These are phyloP conservation scores for Melocanna baccifera DNA, from an alignment of 176 grass and related monocot species.

Conservation along the genomic window DNA sequence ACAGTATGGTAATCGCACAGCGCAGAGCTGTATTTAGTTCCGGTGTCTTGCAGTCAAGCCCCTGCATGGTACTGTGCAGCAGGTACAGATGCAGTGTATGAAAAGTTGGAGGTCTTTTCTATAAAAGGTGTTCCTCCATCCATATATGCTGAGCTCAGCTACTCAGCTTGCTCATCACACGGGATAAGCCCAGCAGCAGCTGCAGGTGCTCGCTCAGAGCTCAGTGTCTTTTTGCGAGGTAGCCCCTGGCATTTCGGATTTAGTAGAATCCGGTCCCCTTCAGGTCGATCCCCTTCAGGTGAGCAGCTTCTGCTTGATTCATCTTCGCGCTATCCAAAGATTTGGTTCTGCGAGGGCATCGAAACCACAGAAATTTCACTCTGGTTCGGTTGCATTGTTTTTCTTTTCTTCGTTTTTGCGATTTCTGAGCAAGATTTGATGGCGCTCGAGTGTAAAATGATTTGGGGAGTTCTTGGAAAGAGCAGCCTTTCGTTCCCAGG, in stretches of 20 bases:
- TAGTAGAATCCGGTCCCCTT: neutral
- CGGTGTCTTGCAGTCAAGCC: slow-evolving; percentile 22
- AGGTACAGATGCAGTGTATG: neutral
- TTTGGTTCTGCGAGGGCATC: neutral
- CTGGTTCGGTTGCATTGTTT: no score
- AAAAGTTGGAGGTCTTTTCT: neutral
- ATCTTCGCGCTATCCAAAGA: neutral
- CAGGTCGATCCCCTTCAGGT: slow-evolving; percentile 27
- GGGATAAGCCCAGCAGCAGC: slow-evolving; percentile 11
- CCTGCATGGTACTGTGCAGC: slow-evolving; percentile 52
- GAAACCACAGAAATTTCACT: neutral
- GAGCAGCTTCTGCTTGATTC: neutral
- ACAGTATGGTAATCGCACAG: neutral
- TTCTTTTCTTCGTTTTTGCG: neutral
- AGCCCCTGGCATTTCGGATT: neutral
- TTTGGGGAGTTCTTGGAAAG: neutral
- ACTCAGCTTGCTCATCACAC: neutral
- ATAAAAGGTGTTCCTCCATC: neutral
- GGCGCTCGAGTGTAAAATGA: neutral
- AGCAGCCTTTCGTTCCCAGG: neutral
- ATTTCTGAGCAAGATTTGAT: neutral
- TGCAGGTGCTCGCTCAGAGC: neutral
- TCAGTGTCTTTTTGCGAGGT: neutral
- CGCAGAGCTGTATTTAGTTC: neutral
- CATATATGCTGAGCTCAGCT: neutral